phyloP scores from a whole-genome alignment of 225 moss, liverwort and hornwort genomes.

The Asterella californica region DNA sequence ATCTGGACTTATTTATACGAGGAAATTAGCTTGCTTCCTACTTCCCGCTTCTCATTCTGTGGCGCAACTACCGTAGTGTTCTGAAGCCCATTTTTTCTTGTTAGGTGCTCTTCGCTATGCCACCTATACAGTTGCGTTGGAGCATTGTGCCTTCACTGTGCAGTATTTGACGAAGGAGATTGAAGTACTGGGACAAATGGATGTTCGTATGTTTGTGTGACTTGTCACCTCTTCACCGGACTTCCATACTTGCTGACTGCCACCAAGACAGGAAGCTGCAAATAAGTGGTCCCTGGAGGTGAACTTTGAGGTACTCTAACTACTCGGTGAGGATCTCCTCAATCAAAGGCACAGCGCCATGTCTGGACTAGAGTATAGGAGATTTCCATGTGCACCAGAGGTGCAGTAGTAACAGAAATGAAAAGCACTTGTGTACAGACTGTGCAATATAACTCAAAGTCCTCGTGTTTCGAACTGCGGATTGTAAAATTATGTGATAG shows the following conservation, averaged over 20 bases:
- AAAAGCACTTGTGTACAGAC: neutral
- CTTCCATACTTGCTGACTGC: too few relatives aligned
- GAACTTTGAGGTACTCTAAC: too few relatives aligned
- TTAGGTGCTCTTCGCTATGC: neutral
- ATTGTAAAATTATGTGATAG: neutral
- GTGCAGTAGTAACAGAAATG: neutral
- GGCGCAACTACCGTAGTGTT: neutral
- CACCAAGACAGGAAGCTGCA: too few relatives aligned
- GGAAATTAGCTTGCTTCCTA: neutral
- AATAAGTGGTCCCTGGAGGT: too few relatives aligned
- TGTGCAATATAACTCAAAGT: neutral
- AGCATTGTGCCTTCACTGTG: neutral
- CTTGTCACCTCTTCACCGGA: neutral
- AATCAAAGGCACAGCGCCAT: neutral
- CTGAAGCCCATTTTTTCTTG: neutral
- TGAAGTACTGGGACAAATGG: neutral
- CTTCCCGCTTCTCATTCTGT: too few relatives aligned
- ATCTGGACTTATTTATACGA: neutral
- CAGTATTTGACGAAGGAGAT: neutral
- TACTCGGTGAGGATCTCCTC: neutral
- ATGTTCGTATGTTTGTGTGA: neutral
- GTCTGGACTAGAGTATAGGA: neutral
- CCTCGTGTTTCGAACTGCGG: neutral
- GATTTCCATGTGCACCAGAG: neutral
- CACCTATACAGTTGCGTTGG: too few relatives aligned